Evolutionary conservation across 305 asterid genomes (phyloP), one percentile per base, ranked within the genome.

Genomic region (Rubia peregrina): DNA sequence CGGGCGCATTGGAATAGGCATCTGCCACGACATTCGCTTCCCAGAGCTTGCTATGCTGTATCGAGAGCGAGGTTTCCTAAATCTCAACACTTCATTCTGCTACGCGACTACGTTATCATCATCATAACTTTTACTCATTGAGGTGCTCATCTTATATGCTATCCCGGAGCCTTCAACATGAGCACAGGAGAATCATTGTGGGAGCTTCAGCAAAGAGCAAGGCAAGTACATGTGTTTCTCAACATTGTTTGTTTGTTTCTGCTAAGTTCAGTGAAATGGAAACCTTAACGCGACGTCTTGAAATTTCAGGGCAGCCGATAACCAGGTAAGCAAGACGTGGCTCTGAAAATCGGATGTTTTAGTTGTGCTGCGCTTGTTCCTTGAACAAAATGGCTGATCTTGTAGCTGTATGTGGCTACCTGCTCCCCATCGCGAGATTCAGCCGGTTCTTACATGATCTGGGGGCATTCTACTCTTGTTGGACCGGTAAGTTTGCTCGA

Each of bases 361-460:
- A 33, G 38, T 33, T 4, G 38, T 4, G 38, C 17, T 7, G 21
- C 24, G 7, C 10, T 6, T 16, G n/a, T 51, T 42, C 17, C 3
- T 6, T 42, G 11, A 75, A 40, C 62, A 49, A 60, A 14, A 8
- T 44, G 73, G 71, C 30, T 36, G 6, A 19, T 63, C 44, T 51
- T 9, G 6, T 73, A 83, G 83, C 55, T 78, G 64, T 83, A 67
- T 65, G 80, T 84, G 75, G 85, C 83, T 44, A 79, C 84, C 56
- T 81, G 84, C 83, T 81, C 84, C 19, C 85, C 86, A 12, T 79
- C 88, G 38, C 71, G 86, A 69, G 75, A 77, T 44, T 84, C 84
- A 42, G 81, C 77, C 26, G 72, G 84, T 67, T 77, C 81, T 49
- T 81, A 81, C 68, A 1, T 26, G 26, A 81, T 81, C 60, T 81